A percentile compares a stretch with the other conserved stretches of the same genome.
phyloP scores from a whole-genome alignment of 2,329 filamentous ascomycete genomes.

The Tolypocladium amazonense region DNA sequence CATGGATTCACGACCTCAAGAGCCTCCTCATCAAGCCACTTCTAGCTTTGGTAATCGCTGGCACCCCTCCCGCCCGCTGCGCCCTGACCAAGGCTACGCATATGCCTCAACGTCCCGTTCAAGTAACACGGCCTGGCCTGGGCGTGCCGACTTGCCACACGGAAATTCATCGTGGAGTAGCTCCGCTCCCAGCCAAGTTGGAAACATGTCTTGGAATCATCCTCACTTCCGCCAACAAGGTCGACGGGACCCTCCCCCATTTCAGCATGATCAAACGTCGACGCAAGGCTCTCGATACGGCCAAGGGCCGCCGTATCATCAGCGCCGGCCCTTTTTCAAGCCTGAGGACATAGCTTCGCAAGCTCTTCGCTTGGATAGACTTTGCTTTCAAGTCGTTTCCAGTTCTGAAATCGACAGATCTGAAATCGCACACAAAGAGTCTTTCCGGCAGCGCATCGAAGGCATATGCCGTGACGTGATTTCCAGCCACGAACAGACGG shows the following conservation, averaged over 20 bases:
- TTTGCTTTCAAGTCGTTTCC: conserved; percentile 35
- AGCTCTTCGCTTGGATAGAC: conserved; percentile 33
- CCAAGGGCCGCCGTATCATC: conserved; percentile 14
- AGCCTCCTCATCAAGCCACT: conserved; percentile 5
- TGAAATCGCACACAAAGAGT: conserved; percentile 62
- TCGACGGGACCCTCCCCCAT: conserved; percentile 6
- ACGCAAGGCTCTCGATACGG: conserved; percentile 3
- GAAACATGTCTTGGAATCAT: neutral
- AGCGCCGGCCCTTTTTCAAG: conserved; percentile 19
- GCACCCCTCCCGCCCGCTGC: neutral
- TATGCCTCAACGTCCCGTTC: neutral
- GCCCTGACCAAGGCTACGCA: neutral
- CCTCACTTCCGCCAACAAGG: neutral
- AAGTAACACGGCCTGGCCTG: too few relatives aligned
- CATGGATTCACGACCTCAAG: conserved; percentile 35
- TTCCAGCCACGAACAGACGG: conserved; percentile 35
- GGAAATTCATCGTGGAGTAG: neutral
- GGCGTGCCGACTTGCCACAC: neutral
- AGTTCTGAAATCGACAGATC: conserved; percentile 49
- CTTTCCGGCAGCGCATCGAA: conserved; percentile 56
- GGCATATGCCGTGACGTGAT: conserved; percentile 51
- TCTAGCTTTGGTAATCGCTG: neutral
- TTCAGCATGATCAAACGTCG: conserved; percentile 13
- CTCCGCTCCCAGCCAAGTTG: neutral
- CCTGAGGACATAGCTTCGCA: conserved; percentile 39